Evolutionary conservation across 2,329 filamentous ascomycete species (phyloP).

Genomic region (Escovopsis weberi): DNA sequence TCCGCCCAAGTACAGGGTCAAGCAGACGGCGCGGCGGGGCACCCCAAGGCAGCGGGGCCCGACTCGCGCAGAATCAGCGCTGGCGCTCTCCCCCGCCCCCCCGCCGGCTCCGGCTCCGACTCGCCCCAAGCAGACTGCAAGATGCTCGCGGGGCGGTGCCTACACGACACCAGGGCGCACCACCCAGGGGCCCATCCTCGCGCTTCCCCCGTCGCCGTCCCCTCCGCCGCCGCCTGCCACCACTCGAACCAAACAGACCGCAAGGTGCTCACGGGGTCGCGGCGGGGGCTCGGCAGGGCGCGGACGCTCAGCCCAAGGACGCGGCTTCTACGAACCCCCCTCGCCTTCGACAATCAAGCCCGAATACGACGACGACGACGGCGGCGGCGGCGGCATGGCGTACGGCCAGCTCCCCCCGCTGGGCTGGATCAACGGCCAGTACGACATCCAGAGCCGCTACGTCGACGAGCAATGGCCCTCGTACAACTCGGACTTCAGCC

Average conservation of each 20-base stretch:
- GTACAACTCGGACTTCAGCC: constrained; percentile 13
- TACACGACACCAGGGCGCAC: too few relatives aligned
- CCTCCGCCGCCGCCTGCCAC: neutral
- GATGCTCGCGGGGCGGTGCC: too few relatives aligned
- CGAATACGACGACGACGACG: neutral
- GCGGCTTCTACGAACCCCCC: too few relatives aligned
- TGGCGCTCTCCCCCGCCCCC: too few relatives aligned
- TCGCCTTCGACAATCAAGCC: too few relatives aligned
- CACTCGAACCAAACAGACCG: constrained; percentile 9
- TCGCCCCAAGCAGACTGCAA: too few relatives aligned
- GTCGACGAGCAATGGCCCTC: constrained; percentile 14
- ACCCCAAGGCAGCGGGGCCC: constrained; percentile 3
- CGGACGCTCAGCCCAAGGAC: neutral
- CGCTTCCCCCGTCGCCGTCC: too few relatives aligned
- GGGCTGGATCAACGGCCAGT: constrained; percentile 30
- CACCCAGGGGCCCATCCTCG: too few relatives aligned
- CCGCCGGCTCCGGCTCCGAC: too few relatives aligned
- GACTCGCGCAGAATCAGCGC: neutral
- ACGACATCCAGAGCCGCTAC: constrained; percentile 19
- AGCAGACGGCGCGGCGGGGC: constrained; percentile 9
- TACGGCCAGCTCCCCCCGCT: constrained; percentile 12
- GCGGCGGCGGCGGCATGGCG: too few relatives aligned
- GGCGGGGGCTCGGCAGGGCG: neutral
- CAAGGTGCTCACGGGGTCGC: too few relatives aligned
- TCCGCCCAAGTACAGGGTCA: neutral